Evolutionary conservation across 2,329 filamentous ascomycete genomes (phyloP), one percentile per base, ranked within the genome.

Genomic region (Paecilomyces variotii): DNA sequence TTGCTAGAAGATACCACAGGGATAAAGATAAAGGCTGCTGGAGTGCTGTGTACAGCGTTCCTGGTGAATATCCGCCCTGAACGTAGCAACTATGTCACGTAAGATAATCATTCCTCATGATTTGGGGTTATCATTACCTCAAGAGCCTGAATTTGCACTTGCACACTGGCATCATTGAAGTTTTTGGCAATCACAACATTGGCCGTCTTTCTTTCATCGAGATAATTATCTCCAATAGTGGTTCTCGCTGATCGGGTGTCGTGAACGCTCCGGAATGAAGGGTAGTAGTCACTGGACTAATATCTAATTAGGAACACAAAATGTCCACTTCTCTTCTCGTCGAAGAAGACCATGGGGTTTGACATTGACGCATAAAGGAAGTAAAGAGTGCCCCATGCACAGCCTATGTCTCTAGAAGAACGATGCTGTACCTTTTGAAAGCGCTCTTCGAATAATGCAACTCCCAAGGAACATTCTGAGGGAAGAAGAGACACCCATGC

Each of bases 171-270:
- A 56, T 78, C 77, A 70, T 96, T 86, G 56, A 97, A 84, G 69
- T 95, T 85, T 64, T 86, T 88, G 1, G 89, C 90, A 56, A 99
- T 82, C 25, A 97, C 80, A 10, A 97, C 80, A 74, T 96, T 91
- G 62, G 91, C 88, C 63, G 96, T 89, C 56, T 80, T 79, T 54
- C 76, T 77, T 58, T 76, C 76, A 59, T 83, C 80, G 58, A 78
- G 71, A 58, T 69, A 68, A 60, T 62, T 68, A 58, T 68, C 72
- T 39, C 68, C 64, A 10, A 62, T 45, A n/a, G 63, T 60, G 5
- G 63, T 63, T 55, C 64, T 69, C 56, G 58, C 60, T 28, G 66
- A 65, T 28, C 60, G 59, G 55, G 61, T 52, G 53, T 63, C 52
- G 57, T 52, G 53, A 26, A 54, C 49, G 53, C 54, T 60, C 28